Conservation (phyloP, 2,329 filamentous ascomycete genomes). For the Penicillium sp. region DNA sequence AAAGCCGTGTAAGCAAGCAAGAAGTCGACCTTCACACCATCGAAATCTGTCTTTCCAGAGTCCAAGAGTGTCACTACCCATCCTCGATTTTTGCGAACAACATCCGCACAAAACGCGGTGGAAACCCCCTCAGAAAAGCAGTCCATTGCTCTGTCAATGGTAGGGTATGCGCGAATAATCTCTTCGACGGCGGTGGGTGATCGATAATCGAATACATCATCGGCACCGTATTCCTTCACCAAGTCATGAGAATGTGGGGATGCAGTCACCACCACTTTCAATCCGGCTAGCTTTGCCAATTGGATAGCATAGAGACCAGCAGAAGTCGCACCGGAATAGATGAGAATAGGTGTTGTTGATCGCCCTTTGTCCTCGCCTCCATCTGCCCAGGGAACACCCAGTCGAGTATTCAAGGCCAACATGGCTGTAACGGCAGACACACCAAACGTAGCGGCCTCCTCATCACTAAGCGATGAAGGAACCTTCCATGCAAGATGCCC, state of each 20-base stretch:
- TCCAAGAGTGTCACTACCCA: slow-evolving; percentile 15
- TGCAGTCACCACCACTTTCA: slow-evolving; percentile 15
- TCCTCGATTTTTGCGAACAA: slow-evolving; percentile 7
- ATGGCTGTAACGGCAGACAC: slow-evolving; percentile 18
- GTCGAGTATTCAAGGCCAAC: slow-evolving; percentile 18
- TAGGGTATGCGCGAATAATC: slow-evolving; percentile 12
- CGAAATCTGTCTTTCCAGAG: slow-evolving; percentile 1
- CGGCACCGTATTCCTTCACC: slow-evolving; percentile 14
- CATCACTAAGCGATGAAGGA: slow-evolving; percentile 29
- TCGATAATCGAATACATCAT: slow-evolving; percentile 16
- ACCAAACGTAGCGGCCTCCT: slow-evolving; percentile 32
- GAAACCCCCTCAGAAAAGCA: slow-evolving; percentile 16
- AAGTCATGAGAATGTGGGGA: slow-evolving; percentile 9
- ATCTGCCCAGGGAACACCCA: slow-evolving; percentile 28
- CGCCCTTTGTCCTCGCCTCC: slow-evolving; percentile 7
- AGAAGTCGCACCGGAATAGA: slow-evolving; percentile 13
- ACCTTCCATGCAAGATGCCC: slow-evolving; percentile 34
- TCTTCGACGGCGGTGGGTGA: slow-evolving; percentile 10
- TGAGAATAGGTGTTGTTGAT: slow-evolving; percentile 7
- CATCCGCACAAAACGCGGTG: slow-evolving; percentile 12
- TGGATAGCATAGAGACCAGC: slow-evolving; percentile 29
- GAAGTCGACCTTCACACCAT: slow-evolving; percentile 13
- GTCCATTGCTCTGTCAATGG: slow-evolving; percentile 13
- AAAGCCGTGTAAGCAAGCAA: slow-evolving; percentile 13
- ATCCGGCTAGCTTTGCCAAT: slow-evolving; percentile 32